Conservation (phyloP, 2,329 filamentous ascomycete species). For the Bipolaris gigantea region DNA sequence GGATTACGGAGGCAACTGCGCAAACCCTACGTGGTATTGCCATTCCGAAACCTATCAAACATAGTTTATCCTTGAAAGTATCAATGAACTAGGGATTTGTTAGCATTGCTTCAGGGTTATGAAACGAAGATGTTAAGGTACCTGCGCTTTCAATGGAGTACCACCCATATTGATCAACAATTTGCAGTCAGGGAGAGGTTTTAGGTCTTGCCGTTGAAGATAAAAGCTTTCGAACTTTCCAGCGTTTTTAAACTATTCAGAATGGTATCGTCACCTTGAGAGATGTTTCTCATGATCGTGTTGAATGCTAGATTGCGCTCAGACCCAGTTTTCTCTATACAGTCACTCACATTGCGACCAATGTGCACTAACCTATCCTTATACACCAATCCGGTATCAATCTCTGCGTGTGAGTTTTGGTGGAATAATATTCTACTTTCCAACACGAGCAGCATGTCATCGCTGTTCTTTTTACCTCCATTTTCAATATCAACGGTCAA, state of each 20-base stretch:
- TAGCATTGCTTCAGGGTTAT: neutral
- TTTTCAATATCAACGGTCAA: neutral
- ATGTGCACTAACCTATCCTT: neutral
- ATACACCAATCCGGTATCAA: neutral
- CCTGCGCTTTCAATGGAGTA: neutral
- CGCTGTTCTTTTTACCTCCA: neutral
- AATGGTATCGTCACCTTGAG: neutral
- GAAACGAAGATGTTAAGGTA: neutral
- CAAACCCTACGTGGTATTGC: neutral
- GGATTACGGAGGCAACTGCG: neutral
- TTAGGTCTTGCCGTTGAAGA: neutral
- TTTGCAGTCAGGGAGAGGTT: neutral
- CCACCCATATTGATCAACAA: neutral
- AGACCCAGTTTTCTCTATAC: neutral
- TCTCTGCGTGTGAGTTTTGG: neutral
- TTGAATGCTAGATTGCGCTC: neutral
- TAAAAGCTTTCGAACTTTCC: neutral
- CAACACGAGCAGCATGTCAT: too few species aligned
- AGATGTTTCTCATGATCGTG: neutral
- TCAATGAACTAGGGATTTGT: neutral
- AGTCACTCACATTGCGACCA: neutral
- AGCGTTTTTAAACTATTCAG: neutral
- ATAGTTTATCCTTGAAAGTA: neutral
- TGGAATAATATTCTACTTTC: too few species aligned
- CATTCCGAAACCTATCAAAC: neutral